A percentile compares a stretch with the other conserved stretches of the same genome.
Evolutionary conservation across 331 rosid species (phyloP).

Genomic region (Erythrophleum ivorense): DNA sequence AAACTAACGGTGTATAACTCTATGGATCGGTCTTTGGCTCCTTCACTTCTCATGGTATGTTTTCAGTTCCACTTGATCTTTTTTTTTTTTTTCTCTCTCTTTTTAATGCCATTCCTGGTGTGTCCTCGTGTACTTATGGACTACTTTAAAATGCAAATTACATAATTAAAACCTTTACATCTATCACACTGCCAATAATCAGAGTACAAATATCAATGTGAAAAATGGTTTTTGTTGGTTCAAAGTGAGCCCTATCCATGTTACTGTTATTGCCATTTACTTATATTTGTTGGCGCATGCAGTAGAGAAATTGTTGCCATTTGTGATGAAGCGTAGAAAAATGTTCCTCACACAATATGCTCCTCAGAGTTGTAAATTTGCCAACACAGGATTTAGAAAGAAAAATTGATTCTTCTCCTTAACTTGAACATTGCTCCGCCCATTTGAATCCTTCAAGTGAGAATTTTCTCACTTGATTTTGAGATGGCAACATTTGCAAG

Average conservation of each 20-base stretch:
- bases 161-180: too few species aligned
- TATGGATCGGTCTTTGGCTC: slow-evolving; percentile 93
- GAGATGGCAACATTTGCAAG: slow-evolving; percentile 79
- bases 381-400: slow-evolving; percentile 19
- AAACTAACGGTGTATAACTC: slow-evolving; percentile 97
- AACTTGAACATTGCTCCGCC: background rate
- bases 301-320: too few species aligned
- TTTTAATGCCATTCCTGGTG: background rate
- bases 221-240: too few species aligned
- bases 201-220: too few species aligned
- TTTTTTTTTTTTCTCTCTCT: slow-evolving; percentile 10
- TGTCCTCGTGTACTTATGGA: background rate
- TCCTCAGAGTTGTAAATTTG: slow-evolving; percentile 54
- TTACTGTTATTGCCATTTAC: too few species aligned
- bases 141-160: too few species aligned
- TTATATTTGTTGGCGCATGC: too few species aligned
- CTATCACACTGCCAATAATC: too few species aligned
- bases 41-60: slow-evolving; percentile 97
- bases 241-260: too few species aligned
- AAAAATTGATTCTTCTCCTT: background rate
- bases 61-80: slow-evolving; percentile 16
- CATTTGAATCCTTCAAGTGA: slow-evolving; percentile 10
- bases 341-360: too few species aligned
- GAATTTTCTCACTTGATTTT: slow-evolving; percentile 25
- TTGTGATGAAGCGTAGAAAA: too few species aligned